Evolutionary conservation across 768 basidiomycete genomes (phyloP).

Genomic region (Panus rudis): DNA sequence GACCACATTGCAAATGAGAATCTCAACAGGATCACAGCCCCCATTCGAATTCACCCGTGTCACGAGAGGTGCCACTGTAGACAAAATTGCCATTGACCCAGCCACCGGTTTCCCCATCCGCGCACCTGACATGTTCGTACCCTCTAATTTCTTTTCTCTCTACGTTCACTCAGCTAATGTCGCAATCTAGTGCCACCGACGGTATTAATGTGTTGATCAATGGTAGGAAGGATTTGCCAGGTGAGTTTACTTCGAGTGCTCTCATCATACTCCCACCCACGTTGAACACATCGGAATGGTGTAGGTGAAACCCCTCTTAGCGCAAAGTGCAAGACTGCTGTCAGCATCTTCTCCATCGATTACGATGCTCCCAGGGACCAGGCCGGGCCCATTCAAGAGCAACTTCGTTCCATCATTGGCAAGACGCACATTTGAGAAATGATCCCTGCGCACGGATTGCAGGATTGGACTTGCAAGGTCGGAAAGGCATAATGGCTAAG

Average conservation of each 20-base stretch:
- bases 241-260: conserved; percentile 6
- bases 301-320: conserved; percentile 22
- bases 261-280: too few relatives aligned
- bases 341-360: conserved; percentile 24
- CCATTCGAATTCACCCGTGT: conserved; percentile 24
- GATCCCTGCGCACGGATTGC: too few relatives aligned
- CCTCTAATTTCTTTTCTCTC: too few relatives aligned
- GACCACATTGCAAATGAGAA: not conserved
- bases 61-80: conserved; percentile 21
- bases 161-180: not conserved
- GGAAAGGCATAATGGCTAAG: too few relatives aligned
- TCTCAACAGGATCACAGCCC: conserved; percentile 14
- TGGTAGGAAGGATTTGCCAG: conserved; percentile 19
- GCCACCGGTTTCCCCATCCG: conserved; percentile 22
- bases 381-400: conserved; percentile 17
- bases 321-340: conserved; percentile 19
- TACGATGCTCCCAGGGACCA: conserved; percentile 23
- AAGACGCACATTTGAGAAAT: too few relatives aligned
- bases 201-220: conserved; percentile 21
- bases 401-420: conserved; percentile 15
- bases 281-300: not conserved
- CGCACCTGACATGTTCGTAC: conserved; percentile 16
- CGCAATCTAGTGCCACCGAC: conserved; percentile 11
- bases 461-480: too few relatives aligned
- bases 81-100: conserved; percentile 18